Conservation (phyloP, 148 eudicot species). For the Vaccinium corymbosum region DNA sequence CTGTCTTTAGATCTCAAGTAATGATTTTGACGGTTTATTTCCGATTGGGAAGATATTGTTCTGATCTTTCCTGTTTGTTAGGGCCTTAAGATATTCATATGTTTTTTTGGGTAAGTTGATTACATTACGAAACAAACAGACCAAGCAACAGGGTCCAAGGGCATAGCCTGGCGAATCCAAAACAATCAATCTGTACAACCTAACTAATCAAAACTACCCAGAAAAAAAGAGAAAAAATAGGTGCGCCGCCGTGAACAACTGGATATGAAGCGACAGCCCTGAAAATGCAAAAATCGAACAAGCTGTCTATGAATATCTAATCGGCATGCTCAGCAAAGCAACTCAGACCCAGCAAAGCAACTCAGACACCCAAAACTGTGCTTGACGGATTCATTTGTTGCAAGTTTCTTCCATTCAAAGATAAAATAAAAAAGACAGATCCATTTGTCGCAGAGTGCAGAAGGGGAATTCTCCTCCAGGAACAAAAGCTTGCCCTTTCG, state of each 20-base stretch:
- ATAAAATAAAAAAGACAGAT: not conserved
- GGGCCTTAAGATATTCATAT: not conserved
- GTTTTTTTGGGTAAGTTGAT: not conserved
- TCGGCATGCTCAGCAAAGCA: not conserved
- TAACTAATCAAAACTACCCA: not conserved
- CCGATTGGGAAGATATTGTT: not conserved
- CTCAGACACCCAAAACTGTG: not conserved
- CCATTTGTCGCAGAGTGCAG: not conserved
- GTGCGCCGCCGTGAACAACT: not conserved
- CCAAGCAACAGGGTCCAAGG: not conserved
- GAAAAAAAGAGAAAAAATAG: not conserved
- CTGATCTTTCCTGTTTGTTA: not conserved
- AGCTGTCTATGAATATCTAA: not conserved
- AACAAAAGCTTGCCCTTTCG: not conserved
- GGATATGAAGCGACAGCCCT: not conserved
- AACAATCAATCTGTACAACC: not conserved
- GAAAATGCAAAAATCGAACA: not conserved
- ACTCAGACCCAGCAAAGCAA: not conserved
- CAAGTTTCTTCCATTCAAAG: not conserved
- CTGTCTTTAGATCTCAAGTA: not conserved
- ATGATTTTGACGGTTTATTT: not conserved
- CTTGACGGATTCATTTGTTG: not conserved
- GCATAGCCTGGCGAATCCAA: not conserved
- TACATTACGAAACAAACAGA: not conserved
- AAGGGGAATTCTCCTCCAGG: not conserved